Evolutionary conservation across 495 filamentous ascomycete species (phyloP).

Genomic region (Talaromyces thailandensis): DNA sequence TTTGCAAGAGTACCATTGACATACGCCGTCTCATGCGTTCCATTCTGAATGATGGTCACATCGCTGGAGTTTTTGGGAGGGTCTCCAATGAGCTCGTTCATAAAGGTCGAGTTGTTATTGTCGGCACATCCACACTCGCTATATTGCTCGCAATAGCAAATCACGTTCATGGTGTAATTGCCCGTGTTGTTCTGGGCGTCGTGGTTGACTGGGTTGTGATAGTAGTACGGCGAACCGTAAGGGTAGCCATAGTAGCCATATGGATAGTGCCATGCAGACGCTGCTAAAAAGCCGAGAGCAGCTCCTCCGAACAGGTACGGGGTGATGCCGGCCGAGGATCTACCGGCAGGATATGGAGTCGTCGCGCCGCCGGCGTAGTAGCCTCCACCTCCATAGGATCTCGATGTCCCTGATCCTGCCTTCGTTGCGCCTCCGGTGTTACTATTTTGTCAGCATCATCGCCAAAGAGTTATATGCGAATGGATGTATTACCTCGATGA

Average conservation of each 20-base stretch:
- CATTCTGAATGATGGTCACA: constrained; percentile 60
- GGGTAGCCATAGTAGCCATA: constrained; percentile 46
- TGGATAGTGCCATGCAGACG: constrained; percentile 51
- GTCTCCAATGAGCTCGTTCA: constrained; percentile 55
- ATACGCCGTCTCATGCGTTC: constrained; percentile 58
- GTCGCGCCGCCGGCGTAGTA: constrained; percentile 75
- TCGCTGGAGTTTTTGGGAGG: constrained; percentile 56
- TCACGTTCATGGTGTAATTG: constrained; percentile 64
- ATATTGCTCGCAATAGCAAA: constrained; percentile 66
- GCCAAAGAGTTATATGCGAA: constrained; percentile 7
- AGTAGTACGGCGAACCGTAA: constrained; percentile 58
- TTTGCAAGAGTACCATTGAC: constrained; percentile 84
- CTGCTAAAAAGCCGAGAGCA: constrained; percentile 51
- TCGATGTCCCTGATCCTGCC: constrained; percentile 53
- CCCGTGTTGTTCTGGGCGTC: constrained; percentile 21
- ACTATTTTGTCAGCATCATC: constrained; percentile 10
- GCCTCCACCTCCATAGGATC: constrained; percentile 53
- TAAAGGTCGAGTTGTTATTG: constrained; percentile 50
- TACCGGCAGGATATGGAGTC: constrained; percentile 59
- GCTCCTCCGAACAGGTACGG: constrained; percentile 50
- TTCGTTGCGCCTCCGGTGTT: constrained; percentile 57
- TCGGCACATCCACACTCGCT: constrained; percentile 75
- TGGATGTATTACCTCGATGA: neutral
- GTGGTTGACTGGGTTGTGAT: constrained; percentile 49
- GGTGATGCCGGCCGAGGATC: constrained; percentile 47